Evolutionary conservation across 371 early-diverging fungal genomes (phyloP).

Genomic region (Rhizomucor pusillus): DNA sequence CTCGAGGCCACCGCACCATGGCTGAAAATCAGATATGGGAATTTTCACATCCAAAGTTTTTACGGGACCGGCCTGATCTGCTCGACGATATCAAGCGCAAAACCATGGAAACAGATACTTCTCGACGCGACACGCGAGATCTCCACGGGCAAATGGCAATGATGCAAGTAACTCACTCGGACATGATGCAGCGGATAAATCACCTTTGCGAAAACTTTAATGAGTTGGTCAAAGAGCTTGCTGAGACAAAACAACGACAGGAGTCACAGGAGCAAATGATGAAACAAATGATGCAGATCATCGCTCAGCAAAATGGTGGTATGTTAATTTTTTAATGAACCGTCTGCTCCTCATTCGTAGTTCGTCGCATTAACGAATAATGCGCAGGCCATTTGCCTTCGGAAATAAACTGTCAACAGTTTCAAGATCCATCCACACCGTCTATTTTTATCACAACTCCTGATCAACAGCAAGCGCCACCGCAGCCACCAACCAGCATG

Average conservation of each 20-base stretch:
- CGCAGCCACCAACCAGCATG: not conserved
- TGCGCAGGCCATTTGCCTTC: constrained; percentile 33
- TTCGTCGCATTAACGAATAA: no score
- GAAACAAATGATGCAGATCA: constrained; percentile 57
- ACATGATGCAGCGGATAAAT: constrained; percentile 69
- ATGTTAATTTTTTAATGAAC: not conserved
- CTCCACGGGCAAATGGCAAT: constrained; percentile 70
- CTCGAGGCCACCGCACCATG: constrained; percentile 78
- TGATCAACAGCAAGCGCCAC: constrained; percentile 14
- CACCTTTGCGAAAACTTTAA: constrained; percentile 69
- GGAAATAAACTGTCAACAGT: constrained; percentile 32
- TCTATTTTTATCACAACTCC: constrained; percentile 66
- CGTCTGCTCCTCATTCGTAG: not conserved
- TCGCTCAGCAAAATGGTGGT: constrained; percentile 49
- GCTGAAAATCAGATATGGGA: constrained; percentile 93
- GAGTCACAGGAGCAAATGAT: constrained; percentile 58
- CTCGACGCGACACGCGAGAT: constrained; percentile 73
- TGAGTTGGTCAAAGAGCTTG: constrained; percentile 70
- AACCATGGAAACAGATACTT: constrained; percentile 75
- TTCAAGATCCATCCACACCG: constrained; percentile 40
- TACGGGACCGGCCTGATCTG: constrained; percentile 75
- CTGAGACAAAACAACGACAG: constrained; percentile 66
- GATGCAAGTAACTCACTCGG: constrained; percentile 75
- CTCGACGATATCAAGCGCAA: constrained; percentile 87
- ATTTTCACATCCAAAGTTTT: constrained; percentile 84